Conservation (phyloP, 345 rosid genomes). For the Dimocarpus longan region DNA sequence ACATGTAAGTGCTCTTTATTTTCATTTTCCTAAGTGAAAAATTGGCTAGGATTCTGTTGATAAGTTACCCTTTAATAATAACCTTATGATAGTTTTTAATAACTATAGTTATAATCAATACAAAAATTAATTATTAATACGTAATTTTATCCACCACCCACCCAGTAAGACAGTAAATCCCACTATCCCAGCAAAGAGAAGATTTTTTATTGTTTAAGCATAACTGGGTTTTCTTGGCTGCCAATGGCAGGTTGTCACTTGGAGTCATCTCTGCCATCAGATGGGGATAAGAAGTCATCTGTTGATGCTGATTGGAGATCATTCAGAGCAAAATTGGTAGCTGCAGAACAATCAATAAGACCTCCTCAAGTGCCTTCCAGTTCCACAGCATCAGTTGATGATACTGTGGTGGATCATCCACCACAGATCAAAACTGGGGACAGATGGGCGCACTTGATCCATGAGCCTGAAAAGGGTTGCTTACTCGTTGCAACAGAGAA, state of each 20-base stretch:
- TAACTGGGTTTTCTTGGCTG: neutral
- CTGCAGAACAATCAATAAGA: conserved; percentile 43
- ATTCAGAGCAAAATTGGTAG: conserved; percentile 79
- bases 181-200: neutral
- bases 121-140: too few species aligned
- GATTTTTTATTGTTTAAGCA: neutral
- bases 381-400: conserved; percentile 10
- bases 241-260: conserved; percentile 52
- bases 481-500: conserved; percentile 84
- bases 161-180: too few species aligned
- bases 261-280: conserved; percentile 45
- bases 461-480: conserved; percentile 82
- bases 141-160: too few species aligned
- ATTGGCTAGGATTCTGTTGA: too few species aligned
- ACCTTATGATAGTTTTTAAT: too few species aligned
- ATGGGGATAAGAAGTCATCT: conserved; percentile 37
- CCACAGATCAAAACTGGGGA: conserved; percentile 38
- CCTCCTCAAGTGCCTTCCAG: conserved; percentile 38
- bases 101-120: too few species aligned
- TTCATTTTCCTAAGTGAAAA: neutral
- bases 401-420: conserved; percentile 35
- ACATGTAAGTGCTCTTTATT: conserved; percentile 42
- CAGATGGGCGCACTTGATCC: conserved; percentile 86
- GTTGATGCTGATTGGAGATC: conserved; percentile 68
- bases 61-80: too few species aligned